phyloP scores from a whole-genome alignment of 2,329 filamentous ascomycete species.

The Pseudopyrenochaeta lycopersici region DNA sequence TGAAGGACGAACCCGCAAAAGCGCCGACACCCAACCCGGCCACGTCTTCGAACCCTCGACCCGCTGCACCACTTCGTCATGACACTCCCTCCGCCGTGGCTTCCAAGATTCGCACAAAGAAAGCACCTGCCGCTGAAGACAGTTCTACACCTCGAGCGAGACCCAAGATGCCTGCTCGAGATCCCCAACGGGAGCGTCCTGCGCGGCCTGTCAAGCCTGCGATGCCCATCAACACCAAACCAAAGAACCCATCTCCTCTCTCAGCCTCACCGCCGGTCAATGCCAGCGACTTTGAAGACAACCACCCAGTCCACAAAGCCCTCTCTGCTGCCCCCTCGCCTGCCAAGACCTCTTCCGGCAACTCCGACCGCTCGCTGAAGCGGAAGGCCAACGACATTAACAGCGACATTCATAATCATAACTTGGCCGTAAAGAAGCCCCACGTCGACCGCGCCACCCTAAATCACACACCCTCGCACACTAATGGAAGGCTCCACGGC shows the following conservation, averaged over 20 bases:
- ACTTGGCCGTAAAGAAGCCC: conserved; percentile 43
- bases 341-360: conserved; percentile 40
- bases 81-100: conserved; percentile 29
- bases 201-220: conserved; percentile 37
- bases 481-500: conserved; percentile 38
- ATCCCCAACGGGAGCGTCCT: conserved; percentile 30
- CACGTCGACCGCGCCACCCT: conserved; percentile 39
- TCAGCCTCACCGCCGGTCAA: conserved; percentile 69
- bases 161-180: conserved; percentile 38
- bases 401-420: conserved; percentile 49
- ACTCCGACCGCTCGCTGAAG: conserved; percentile 48
- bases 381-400: conserved; percentile 53
- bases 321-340: conserved; percentile 46
- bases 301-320: conserved; percentile 50
- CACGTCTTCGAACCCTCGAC: conserved; percentile 25
- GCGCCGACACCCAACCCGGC: conserved; percentile 23
- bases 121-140: conserved; percentile 28
- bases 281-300: conserved; percentile 64
- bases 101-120: conserved; percentile 41
- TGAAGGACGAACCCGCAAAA: conserved; percentile 33
- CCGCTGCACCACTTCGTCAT: conserved; percentile 28
- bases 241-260: conserved; percentile 69
- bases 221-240: conserved; percentile 58
- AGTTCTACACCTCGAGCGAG: conserved; percentile 39
- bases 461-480: conserved; percentile 39